phyloP scores from a whole-genome alignment of 2,329 filamentous ascomycete genomes.

The Geosmithia putterillii region DNA sequence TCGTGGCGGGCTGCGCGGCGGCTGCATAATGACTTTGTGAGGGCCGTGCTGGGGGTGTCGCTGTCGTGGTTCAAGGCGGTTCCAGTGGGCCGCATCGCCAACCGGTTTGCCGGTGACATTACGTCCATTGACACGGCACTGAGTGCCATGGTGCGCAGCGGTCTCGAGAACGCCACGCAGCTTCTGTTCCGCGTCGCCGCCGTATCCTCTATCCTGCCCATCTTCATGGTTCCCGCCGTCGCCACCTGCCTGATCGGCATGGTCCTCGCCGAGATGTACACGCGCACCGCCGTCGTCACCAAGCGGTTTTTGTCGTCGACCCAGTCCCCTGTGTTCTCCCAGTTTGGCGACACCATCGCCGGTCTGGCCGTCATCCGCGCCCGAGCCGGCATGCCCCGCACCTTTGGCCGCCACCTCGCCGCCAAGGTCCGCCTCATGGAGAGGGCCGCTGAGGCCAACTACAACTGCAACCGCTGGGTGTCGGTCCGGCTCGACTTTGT shows the following conservation, averaged over 20 bases:
- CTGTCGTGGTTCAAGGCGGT: conserved; percentile 45
- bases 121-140: conserved; percentile 39
- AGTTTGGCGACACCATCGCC: conserved; percentile 39
- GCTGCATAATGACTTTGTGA: conserved; percentile 40
- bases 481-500: conserved; percentile 40
- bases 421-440: conserved; percentile 34
- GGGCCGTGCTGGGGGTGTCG: conserved; percentile 38
- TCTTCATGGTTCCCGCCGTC: conserved; percentile 34
- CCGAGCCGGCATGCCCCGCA: conserved; percentile 27
- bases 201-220: conserved; percentile 37
- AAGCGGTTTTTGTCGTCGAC: conserved; percentile 32
- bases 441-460: conserved; percentile 33
- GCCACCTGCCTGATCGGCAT: conserved; percentile 32
- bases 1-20: conserved; percentile 42
- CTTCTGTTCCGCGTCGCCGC: conserved; percentile 32
- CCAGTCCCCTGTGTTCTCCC: conserved; percentile 42
- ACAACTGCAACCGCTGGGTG: conserved; percentile 47
- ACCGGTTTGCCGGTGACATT: conserved; percentile 45
- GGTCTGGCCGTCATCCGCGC: conserved; percentile 40
- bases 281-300: conserved; percentile 32
- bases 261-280: conserved; percentile 36
- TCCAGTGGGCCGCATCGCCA: conserved; percentile 38
- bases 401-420: conserved; percentile 36
- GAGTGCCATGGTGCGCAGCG: conserved; percentile 28
- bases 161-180: conserved; percentile 26